phyloP scores from a whole-genome alignment of 768 basidiomycete genomes.

The Serendipita indica region DNA sequence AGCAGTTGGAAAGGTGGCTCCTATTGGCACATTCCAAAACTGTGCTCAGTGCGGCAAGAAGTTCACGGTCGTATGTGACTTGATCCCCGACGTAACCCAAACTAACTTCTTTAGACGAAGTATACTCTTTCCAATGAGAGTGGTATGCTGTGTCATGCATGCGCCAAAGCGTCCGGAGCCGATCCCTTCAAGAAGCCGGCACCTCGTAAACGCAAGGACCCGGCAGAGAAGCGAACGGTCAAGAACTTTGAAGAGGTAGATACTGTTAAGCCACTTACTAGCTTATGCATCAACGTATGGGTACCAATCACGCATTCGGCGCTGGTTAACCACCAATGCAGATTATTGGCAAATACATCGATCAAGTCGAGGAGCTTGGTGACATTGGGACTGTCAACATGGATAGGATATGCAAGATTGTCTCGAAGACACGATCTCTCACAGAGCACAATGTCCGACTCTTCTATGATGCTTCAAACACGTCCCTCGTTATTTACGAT shows the following conservation, averaged over 20 bases:
- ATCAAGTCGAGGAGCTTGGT: conserved; percentile 78
- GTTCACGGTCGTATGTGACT: conserved; percentile 66
- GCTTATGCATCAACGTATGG: conserved; percentile 65
- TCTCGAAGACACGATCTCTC: conserved; percentile 71
- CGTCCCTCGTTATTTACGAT: conserved; percentile 64
- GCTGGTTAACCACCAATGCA: conserved; percentile 21
- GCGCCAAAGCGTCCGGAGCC: conserved; percentile 58
- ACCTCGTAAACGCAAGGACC: conserved; percentile 46
- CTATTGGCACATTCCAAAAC: conserved; percentile 61
- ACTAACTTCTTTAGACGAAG: conserved; percentile 44
- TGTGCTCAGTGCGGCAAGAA: conserved; percentile 73
- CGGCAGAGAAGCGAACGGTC: conserved; percentile 52
- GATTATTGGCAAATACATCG: conserved; percentile 74
- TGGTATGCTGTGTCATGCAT: conserved; percentile 73
- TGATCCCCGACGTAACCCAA: neutral
- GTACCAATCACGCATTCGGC: neutral
- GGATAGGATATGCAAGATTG: conserved; percentile 67
- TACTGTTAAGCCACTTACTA: conserved; percentile 54
- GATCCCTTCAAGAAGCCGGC: conserved; percentile 78
- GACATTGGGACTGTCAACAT: conserved; percentile 76
- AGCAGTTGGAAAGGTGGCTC: conserved; percentile 36
- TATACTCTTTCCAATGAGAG: conserved; percentile 69
- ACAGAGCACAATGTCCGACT: conserved; percentile 64
- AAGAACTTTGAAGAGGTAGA: conserved; percentile 46
- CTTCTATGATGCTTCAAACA: conserved; percentile 66